Conservation (phyloP, 1,139 yeast species). For the Kazachstania sp. region DNA sequence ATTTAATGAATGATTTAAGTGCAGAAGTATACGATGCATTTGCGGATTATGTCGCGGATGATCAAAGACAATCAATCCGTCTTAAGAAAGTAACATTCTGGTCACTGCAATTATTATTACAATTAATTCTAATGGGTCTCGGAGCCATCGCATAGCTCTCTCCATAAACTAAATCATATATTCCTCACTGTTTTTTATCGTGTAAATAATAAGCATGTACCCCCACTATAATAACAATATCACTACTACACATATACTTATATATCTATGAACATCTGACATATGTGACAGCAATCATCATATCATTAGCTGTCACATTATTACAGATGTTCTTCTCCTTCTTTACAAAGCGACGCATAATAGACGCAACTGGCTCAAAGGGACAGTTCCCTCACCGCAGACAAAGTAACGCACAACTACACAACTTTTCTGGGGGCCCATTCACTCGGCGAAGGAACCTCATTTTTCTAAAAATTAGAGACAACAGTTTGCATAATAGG, state of each 20-base stretch:
- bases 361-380: too few species aligned
- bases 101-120: conserved; percentile 80
- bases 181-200: neutral
- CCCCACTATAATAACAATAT: too few species aligned
- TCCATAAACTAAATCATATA: neutral
- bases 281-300: too few species aligned
- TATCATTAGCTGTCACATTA: too few species aligned
- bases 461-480: neutral
- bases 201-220: neutral
- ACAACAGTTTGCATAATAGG: neutral
- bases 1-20: conserved; percentile 84
- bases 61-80: conserved; percentile 62
- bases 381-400: too few species aligned
- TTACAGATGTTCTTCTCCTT: too few species aligned
- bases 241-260: too few species aligned
- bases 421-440: too few species aligned
- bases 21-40: conserved; percentile 87
- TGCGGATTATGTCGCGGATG: conserved; percentile 84
- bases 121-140: conserved; percentile 69
- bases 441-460: neutral
- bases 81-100: conserved; percentile 85
- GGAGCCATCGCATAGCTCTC: conserved; percentile 46
- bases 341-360: too few species aligned
- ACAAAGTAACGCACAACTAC: too few species aligned
- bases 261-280: too few species aligned